Evolutionary conservation across 2,329 filamentous ascomycete genomes (phyloP).

Genomic region (Aspergillus pseudotamarii): DNA sequence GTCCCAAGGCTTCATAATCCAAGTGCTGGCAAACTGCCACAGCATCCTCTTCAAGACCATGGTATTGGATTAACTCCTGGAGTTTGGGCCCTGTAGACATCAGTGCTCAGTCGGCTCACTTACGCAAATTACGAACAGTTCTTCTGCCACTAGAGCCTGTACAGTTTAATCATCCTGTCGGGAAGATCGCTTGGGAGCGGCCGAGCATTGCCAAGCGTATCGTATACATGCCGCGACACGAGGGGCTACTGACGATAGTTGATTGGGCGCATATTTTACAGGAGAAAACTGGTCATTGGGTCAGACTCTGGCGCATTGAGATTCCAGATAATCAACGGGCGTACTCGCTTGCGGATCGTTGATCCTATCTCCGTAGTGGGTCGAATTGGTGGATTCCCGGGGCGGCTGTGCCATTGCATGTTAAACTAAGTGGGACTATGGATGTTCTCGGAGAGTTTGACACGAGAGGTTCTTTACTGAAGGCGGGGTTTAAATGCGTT

Average conservation of each 20-base stretch:
- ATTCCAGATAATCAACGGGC: background rate
- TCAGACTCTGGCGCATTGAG: background rate
- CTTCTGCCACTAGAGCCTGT: background rate
- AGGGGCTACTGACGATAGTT: background rate
- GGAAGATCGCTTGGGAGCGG: background rate
- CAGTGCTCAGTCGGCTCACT: background rate
- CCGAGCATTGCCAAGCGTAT: background rate
- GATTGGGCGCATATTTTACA: background rate
- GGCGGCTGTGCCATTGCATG: background rate
- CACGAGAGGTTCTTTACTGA: background rate
- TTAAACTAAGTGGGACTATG: background rate
- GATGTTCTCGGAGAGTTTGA: background rate
- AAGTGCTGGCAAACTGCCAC: background rate
- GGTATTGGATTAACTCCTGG: background rate
- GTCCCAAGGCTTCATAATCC: background rate
- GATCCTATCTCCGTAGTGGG: background rate
- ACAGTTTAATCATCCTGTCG: background rate
- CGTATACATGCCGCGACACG: background rate
- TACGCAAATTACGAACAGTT: background rate
- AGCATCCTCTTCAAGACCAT: background rate
- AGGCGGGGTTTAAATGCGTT: background rate
- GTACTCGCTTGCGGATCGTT: background rate
- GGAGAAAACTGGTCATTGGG: background rate
- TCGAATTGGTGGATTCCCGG: background rate
- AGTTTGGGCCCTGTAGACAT: background rate